Evolutionary conservation across 345 rosid species (phyloP).

Genomic region (Capsella bursapastoris): DNA sequence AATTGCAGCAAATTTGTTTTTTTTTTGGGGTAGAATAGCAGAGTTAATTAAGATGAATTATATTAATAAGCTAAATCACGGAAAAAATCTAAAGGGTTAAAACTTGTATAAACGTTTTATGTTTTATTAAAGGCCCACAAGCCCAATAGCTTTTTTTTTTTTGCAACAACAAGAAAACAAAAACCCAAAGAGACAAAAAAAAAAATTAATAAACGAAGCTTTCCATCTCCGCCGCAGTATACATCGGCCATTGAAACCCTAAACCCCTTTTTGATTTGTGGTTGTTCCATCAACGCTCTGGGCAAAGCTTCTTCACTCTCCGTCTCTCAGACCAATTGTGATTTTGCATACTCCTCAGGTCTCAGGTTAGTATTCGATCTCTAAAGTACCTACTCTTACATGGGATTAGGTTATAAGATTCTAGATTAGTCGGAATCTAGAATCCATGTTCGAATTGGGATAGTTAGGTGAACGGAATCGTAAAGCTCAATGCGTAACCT

Average conservation of each 20-base stretch:
- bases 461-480: no score
- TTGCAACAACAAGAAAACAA: no score
- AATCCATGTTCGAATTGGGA: not conserved
- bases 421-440: not conserved
- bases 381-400: not conserved
- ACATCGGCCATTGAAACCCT: slow-evolving; percentile 1
- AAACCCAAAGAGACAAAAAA: not conserved
- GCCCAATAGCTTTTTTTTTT: slow-evolving; percentile 3
- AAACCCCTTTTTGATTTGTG: not conserved
- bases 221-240: not conserved
- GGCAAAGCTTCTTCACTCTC: not conserved
- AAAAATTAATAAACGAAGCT: not conserved
- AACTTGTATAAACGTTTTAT: no score
- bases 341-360: not conserved
- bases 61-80: no score
- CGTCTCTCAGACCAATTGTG: not conserved
- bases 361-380: slow-evolving; percentile 30
- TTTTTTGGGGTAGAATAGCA: no score
- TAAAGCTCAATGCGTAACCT: not conserved
- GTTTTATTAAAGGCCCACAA: not conserved
- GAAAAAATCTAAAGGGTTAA: no score
- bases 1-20: no score
- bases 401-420: not conserved
- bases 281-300: not conserved
- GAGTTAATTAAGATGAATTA: no score